phyloP scores from a whole-genome alignment of 768 basidiomycete genomes.

The Strobilomyces echinocephalus region DNA sequence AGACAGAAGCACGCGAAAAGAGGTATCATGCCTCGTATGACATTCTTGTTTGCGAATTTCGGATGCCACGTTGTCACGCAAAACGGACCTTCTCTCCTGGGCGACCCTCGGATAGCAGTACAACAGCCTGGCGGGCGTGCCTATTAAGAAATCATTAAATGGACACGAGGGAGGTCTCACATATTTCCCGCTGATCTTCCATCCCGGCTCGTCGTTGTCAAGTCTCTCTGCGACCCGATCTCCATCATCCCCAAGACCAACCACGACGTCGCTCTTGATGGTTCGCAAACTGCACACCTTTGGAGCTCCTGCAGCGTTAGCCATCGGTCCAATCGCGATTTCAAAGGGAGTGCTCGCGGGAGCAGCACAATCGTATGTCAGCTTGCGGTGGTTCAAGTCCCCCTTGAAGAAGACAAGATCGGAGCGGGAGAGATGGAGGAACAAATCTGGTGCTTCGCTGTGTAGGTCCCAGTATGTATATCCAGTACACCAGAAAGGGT shows the following conservation, averaged over 20 bases:
- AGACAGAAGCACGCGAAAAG: not conserved
- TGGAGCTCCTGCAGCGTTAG: constrained; percentile 81
- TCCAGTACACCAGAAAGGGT: constrained; percentile 94
- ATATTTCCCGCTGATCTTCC: constrained; percentile 98
- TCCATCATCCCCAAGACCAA: constrained; percentile 68
- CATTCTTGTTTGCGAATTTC: not conserved
- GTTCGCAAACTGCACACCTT: constrained; percentile 83
- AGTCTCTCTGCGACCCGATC: constrained; percentile 70
- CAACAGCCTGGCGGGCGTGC: constrained; percentile 58
- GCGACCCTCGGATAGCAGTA: constrained; percentile 81
- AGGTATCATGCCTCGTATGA: constrained; percentile 1
- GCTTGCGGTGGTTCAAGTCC: constrained; percentile 87
- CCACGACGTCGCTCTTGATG: constrained; percentile 94
- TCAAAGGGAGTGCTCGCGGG: constrained; percentile 86
- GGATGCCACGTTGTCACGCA: constrained; percentile 33
- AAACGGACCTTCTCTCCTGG: constrained; percentile 87
- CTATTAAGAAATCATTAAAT: constrained; percentile 13
- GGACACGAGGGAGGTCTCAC: constrained; percentile 36
- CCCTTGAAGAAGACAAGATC: constrained; percentile 95
- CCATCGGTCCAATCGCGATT: constrained; percentile 89
- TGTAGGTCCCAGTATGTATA: constrained; percentile 91
- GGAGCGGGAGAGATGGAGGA: constrained; percentile 84
- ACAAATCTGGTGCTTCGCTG: constrained; percentile 82
- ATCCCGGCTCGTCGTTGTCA: constrained; percentile 84
- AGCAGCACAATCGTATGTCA: constrained; percentile 83